phyloP scores from a whole-genome alignment of 805 yeast species.

The Brettanomyces nanus region DNA sequence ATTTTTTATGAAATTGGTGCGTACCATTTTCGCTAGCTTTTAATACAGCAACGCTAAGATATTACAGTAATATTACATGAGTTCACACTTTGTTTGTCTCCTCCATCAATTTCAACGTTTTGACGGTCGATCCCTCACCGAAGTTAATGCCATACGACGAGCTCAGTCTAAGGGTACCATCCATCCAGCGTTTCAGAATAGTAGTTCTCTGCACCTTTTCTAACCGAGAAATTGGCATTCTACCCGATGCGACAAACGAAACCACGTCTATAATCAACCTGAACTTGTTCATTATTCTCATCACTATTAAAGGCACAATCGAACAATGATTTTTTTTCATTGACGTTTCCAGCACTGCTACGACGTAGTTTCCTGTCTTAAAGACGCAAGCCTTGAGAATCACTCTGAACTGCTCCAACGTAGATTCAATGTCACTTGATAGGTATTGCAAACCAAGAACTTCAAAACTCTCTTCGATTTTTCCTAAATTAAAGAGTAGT shows the following conservation, averaged over 20 bases:
- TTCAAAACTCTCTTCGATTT: slow-evolving; percentile 82
- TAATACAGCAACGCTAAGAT: too few relatives aligned
- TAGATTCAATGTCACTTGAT: slow-evolving; percentile 71
- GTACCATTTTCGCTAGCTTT: too few relatives aligned
- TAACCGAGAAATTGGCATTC: slow-evolving; percentile 61
- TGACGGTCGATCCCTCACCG: slow-evolving; percentile 59
- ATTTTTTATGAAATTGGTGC: too few relatives aligned
- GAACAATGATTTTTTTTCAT: slow-evolving; percentile 49
- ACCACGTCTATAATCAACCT: slow-evolving; percentile 79
- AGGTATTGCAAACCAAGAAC: slow-evolving; percentile 87
- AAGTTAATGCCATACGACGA: slow-evolving; percentile 49
- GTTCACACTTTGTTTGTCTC: not conserved
- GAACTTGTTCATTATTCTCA: slow-evolving; percentile 70
- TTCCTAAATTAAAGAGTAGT: slow-evolving; percentile 77
- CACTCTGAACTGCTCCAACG: slow-evolving; percentile 45
- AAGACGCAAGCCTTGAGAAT: slow-evolving; percentile 43
- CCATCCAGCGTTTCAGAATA: slow-evolving; percentile 50
- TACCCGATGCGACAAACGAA: slow-evolving; percentile 60
- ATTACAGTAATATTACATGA: not conserved
- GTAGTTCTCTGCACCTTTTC: slow-evolving; percentile 72
- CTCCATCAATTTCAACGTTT: slow-evolving; percentile 17
- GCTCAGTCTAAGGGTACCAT: slow-evolving; percentile 33
- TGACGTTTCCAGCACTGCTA: slow-evolving; percentile 62
- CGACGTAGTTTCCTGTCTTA: slow-evolving; percentile 72
- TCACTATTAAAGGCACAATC: slow-evolving; percentile 75